These are phyloP conservation scores for Zostera marina DNA, from an alignment of 116 monocot species.

Conservation along the genomic window DNA sequence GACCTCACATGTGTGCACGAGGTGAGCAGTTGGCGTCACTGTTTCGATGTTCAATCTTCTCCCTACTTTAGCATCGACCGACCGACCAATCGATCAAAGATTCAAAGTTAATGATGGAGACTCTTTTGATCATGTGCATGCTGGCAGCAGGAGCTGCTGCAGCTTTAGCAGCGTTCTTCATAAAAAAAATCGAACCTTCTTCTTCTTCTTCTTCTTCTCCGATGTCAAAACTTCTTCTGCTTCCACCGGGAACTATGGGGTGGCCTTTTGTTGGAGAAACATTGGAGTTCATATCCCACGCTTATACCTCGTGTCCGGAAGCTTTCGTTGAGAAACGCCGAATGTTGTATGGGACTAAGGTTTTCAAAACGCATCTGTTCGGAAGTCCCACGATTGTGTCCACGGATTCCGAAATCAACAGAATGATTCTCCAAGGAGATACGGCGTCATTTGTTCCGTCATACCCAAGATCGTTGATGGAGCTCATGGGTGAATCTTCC, in stretches of 20 bases:
- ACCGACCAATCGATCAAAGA: too few relatives aligned
- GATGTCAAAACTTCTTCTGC: not conserved
- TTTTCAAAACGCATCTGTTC: slow-evolving; percentile 56
- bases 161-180: too few relatives aligned
- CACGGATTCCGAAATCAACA: slow-evolving; percentile 36
- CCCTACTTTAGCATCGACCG: slow-evolving; percentile 6
- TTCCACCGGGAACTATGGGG: slow-evolving; percentile 50
- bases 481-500: slow-evolving; percentile 46
- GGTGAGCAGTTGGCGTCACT: slow-evolving; percentile 3
- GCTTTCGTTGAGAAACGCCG: slow-evolving; percentile 21
- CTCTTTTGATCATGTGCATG: slow-evolving; percentile 7
- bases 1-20: slow-evolving; percentile 9
- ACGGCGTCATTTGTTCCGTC: slow-evolving; percentile 31
- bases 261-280: slow-evolving; percentile 77
- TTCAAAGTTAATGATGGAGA: too few relatives aligned
- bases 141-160: not conserved
- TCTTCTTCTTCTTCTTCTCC: not conserved
- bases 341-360: slow-evolving; percentile 35
- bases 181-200: too few relatives aligned
- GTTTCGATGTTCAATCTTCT: not conserved
- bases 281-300: slow-evolving; percentile 55
- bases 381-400: slow-evolving; percentile 40
- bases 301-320: slow-evolving; percentile 58
- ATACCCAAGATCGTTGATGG: slow-evolving; percentile 22
- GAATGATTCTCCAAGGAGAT: slow-evolving; percentile 32